Evolutionary conservation across 768 basidiomycete species (phyloP).

Genomic region (Cystobasidium ongulense): DNA sequence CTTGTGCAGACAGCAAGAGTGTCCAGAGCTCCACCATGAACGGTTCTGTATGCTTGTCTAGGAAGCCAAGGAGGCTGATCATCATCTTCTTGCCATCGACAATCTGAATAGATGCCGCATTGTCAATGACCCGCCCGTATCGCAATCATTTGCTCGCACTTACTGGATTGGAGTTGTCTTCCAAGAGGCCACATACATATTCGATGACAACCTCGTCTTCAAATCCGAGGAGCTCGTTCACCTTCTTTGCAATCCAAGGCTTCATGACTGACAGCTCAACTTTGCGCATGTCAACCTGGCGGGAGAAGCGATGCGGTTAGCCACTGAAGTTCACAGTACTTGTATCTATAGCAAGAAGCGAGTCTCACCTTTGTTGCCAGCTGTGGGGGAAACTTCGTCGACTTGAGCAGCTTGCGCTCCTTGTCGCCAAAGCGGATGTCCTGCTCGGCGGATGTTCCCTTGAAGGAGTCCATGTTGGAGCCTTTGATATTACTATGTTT

Average conservation of each 20-base stretch:
- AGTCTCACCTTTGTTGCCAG: conserved; percentile 37
- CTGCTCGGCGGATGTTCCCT: conserved; percentile 27
- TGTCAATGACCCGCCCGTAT: background rate
- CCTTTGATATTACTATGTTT: too few species aligned
- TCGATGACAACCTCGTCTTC: conserved; percentile 97
- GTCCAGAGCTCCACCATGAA: conserved; percentile 89
- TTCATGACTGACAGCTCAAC: conserved; percentile 85
- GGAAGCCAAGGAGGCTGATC: conserved; percentile 84
- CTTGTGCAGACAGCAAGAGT: conserved; percentile 85
- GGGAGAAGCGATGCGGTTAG: background rate
- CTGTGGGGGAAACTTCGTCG: conserved; percentile 36
- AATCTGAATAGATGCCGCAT: conserved; percentile 56
- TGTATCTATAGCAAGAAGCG: too few species aligned
- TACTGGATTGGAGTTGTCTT: conserved; percentile 76
- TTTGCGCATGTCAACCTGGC: conserved; percentile 47
- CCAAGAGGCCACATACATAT: conserved; percentile 87
- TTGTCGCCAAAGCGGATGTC: conserved; percentile 36
- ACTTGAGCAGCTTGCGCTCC: conserved; percentile 31
- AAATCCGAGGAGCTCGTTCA: conserved; percentile 78
- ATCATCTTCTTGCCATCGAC: conserved; percentile 95
- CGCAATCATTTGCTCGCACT: conserved; percentile 40
- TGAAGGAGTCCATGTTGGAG: conserved; percentile 30
- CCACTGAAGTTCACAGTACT: background rate
- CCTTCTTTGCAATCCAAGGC: conserved; percentile 91
- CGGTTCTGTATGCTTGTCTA: conserved; percentile 69